phyloP scores from a whole-genome alignment of 768 basidiomycete genomes.

The Naganishia friedmannii region DNA sequence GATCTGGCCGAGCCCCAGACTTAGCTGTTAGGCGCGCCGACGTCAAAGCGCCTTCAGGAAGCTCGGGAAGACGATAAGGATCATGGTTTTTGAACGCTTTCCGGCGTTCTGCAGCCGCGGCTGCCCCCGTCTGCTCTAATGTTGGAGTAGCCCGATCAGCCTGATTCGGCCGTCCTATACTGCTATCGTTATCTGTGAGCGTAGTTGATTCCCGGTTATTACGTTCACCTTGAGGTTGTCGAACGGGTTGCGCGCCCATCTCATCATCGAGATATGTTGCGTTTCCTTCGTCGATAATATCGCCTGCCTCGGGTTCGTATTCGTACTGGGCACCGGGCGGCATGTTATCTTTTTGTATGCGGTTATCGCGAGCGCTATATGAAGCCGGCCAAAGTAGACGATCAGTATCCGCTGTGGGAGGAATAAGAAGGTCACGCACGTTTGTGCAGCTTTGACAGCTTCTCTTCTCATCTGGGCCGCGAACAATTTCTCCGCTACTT shows the following conservation, averaged over 20 bases:
- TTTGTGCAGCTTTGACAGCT: conserved; percentile 65
- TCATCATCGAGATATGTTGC: conserved; percentile 88
- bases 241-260: conserved; percentile 35
- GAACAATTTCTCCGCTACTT: conserved; percentile 83
- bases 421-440: conserved; percentile 38
- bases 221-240: neutral
- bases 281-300: conserved; percentile 62
- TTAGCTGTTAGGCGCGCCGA: conserved; percentile 56
- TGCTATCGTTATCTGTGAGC: neutral
- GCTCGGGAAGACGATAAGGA: conserved; percentile 84
- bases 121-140: conserved; percentile 51
- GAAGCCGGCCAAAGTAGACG: neutral
- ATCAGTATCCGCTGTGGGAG: neutral
- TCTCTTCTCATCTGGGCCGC: conserved; percentile 89
- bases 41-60: conserved; percentile 57
- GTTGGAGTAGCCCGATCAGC: neutral
- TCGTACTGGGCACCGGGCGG: conserved; percentile 22
- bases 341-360: neutral
- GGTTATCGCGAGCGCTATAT: conserved; percentile 24
- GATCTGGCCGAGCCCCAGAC: conserved; percentile 63
- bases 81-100: conserved; percentile 59
- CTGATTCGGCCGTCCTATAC: neutral
- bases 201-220: neutral
- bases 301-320: conserved; percentile 53
- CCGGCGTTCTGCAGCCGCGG: conserved; percentile 45